These are phyloP conservation scores for Fagus crenata DNA, from an alignment of 306 rosid genomes.

Conservation along the genomic window DNA sequence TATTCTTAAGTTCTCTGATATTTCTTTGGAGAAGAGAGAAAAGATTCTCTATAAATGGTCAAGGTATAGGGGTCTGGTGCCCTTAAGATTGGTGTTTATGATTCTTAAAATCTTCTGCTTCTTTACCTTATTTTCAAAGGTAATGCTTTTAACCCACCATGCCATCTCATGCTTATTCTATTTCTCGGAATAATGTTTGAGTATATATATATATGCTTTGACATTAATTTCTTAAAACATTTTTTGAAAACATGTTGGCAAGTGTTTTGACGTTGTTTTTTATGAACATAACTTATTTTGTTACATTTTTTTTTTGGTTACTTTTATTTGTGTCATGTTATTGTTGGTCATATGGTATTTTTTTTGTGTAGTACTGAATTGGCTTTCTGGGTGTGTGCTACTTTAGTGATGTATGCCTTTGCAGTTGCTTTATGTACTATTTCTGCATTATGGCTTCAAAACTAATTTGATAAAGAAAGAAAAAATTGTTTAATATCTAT, in stretches of 20 bases:
- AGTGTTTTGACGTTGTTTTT: not conserved
- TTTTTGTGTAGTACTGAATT: not conserved
- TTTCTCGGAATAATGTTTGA: not conserved
- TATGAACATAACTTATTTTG: too few relatives aligned
- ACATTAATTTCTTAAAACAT: not conserved
- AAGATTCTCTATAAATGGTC: conserved; percentile 63
- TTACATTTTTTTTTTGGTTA: too few relatives aligned
- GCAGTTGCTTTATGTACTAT: not conserved
- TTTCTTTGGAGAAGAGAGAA: conserved; percentile 76
- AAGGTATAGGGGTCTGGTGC: conserved; percentile 40
- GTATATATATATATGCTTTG: not conserved
- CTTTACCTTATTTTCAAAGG: conserved; percentile 77
- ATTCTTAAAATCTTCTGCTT: conserved; percentile 62
- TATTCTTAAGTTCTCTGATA: conserved; percentile 64
- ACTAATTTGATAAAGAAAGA: not conserved
- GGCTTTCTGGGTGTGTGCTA: not conserved
- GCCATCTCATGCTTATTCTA: not conserved
- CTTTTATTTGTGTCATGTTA: too few relatives aligned
- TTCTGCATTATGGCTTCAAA: not conserved
- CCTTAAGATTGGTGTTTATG: conserved; percentile 54
- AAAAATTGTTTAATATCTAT: not conserved
- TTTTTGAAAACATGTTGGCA: not conserved
- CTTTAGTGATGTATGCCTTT: not conserved
- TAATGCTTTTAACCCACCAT: conserved; percentile 30
- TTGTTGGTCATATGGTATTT: too few relatives aligned